phyloP scores from a whole-genome alignment of 306 rosid genomes.

The Vachellia pachyceras region DNA sequence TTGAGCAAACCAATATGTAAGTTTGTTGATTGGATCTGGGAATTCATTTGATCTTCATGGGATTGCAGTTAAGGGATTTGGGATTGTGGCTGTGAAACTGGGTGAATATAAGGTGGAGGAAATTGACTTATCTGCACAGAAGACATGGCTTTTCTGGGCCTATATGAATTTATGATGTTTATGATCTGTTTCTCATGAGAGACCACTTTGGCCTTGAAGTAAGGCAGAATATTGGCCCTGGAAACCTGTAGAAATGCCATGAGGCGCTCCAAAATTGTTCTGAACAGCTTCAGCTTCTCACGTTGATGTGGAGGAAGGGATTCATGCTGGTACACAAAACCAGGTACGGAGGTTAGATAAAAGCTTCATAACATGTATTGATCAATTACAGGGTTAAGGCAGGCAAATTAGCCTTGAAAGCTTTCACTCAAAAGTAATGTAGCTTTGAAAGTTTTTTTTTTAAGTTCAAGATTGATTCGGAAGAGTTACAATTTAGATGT shows the following conservation, averaged over 20 bases:
- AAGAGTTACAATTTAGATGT: too few species aligned
- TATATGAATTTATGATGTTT: slow-evolving; percentile 44
- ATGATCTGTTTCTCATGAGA: slow-evolving; percentile 66
- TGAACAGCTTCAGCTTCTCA: slow-evolving; percentile 59
- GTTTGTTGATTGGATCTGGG: background rate
- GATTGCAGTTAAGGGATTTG: background rate
- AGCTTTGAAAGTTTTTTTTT: too few species aligned
- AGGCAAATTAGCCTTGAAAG: too few species aligned
- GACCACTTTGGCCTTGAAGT: slow-evolving; percentile 57
- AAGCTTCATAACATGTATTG: background rate
- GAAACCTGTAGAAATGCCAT: slow-evolving; percentile 55
- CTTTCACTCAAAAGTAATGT: too few species aligned
- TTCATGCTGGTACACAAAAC: slow-evolving; percentile 56
- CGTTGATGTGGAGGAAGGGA: slow-evolving; percentile 64
- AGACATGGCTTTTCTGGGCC: slow-evolving; percentile 58
- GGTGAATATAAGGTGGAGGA: slow-evolving; percentile 9
- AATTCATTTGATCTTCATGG: too few species aligned
- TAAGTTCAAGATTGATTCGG: too few species aligned
- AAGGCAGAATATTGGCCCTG: slow-evolving; percentile 45
- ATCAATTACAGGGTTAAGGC: background rate
- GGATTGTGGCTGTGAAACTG: background rate
- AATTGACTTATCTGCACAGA: slow-evolving; percentile 10
- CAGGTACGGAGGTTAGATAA: slow-evolving; percentile 20
- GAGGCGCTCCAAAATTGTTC: slow-evolving; percentile 58
- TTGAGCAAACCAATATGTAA: too few species aligned